phyloP scores from a whole-genome alignment of 1,284 basidiomycete genomes.

The Tilletia walkeri region DNA sequence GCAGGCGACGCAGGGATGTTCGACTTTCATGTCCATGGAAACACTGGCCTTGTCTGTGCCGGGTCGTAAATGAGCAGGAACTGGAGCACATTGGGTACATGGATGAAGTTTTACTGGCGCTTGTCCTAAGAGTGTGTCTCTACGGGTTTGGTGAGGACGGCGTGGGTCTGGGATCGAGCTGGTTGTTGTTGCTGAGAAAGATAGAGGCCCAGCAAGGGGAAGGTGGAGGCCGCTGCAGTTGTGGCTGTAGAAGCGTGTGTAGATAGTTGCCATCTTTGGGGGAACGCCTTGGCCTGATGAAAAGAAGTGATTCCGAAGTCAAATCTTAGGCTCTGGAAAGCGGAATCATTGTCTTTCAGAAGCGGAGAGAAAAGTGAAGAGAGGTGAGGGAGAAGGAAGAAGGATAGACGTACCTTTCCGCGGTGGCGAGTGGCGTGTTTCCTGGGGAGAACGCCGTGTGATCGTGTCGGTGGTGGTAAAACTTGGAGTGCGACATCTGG shows the following conservation, averaged over 20 bases:
- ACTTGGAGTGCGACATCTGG: slow-evolving; percentile 34
- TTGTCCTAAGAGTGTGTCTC: slow-evolving; percentile 37
- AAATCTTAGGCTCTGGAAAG: no score
- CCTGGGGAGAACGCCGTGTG: slow-evolving; percentile 55
- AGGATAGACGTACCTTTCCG: slow-evolving; percentile 45
- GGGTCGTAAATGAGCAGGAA: slow-evolving; percentile 82
- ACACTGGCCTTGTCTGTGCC: slow-evolving; percentile 92
- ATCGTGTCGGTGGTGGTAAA: slow-evolving; percentile 55
- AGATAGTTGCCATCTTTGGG: slow-evolving; percentile 74
- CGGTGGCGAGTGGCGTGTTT: slow-evolving; percentile 56
- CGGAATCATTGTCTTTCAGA: no score
- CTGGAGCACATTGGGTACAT: slow-evolving; percentile 81
- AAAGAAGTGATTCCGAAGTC: no score
- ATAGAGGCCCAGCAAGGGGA: not conserved
- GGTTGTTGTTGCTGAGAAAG: not conserved
- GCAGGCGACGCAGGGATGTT: slow-evolving; percentile 93
- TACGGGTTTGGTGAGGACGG: slow-evolving; percentile 42
- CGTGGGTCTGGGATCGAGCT: slow-evolving; percentile 17
- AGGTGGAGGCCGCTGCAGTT: not conserved
- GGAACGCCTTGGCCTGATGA: slow-evolving; percentile 28
- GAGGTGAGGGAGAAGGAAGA: not conserved
- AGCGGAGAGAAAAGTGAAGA: not conserved
- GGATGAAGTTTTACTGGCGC: slow-evolving; percentile 65
- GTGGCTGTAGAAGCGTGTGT: not conserved
- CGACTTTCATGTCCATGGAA: slow-evolving; percentile 92